These are phyloP conservation scores for Pleurotus ostreatus DNA, from an alignment of 768 basidiomycete species.

Conservation along the genomic window DNA sequence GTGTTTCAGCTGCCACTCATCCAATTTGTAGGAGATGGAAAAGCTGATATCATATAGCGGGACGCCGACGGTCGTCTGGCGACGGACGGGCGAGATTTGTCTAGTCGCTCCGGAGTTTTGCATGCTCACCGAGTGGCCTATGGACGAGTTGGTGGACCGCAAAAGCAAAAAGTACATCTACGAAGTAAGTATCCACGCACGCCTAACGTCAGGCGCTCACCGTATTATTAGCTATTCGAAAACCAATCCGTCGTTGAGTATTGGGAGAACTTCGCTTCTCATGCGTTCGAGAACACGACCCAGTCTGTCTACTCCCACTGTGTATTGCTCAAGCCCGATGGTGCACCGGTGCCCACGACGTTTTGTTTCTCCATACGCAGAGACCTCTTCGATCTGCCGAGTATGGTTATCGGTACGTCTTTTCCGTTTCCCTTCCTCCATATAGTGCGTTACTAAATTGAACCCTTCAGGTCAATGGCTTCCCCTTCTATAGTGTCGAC, in stretches of 20 bases:
- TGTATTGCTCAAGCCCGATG: slow-evolving; percentile 80
- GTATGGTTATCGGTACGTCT: slow-evolving; percentile 76
- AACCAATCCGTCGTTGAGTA: slow-evolving; percentile 94
- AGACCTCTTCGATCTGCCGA: slow-evolving; percentile 88
- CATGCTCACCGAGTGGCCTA: slow-evolving; percentile 87
- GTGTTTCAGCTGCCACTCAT: slow-evolving; percentile 10
- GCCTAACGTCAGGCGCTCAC: neutral
- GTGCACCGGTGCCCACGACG: slow-evolving; percentile 83
- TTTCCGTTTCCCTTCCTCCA: neutral
- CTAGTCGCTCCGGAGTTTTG: slow-evolving; percentile 96
- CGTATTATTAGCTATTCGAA: slow-evolving; percentile 70
- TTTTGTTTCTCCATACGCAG: slow-evolving; percentile 95
- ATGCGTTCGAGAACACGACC: slow-evolving; percentile 97
- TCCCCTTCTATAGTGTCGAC: slow-evolving; percentile 54
- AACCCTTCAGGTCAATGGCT: slow-evolving; percentile 73
- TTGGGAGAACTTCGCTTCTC: slow-evolving; percentile 94
- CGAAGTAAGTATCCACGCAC: slow-evolving; percentile 40
- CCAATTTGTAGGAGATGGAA: slow-evolving; percentile 73
- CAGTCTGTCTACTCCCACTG: slow-evolving; percentile 94
- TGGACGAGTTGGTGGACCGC: slow-evolving; percentile 69
- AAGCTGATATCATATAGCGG: slow-evolving; percentile 97
- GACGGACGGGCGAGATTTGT: slow-evolving; percentile 96
- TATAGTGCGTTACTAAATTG: neutral
- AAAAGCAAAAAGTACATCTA: slow-evolving; percentile 63
- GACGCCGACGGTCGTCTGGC: slow-evolving; percentile 97